Conservation (phyloP, 441 rosid species). For the Macaranga tanarius region DNA sequence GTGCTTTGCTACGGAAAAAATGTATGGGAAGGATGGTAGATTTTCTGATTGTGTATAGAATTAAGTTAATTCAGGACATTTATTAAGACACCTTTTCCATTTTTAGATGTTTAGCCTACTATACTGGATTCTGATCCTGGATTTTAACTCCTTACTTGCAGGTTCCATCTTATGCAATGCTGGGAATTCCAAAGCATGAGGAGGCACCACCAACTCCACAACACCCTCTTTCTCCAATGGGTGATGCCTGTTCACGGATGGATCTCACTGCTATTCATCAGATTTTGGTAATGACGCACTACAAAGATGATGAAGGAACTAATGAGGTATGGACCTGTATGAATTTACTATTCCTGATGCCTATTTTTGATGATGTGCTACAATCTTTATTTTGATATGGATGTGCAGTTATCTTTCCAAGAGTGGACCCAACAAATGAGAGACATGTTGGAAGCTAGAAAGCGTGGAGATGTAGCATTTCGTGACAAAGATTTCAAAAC, state of each 20-base stretch:
- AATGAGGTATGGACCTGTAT: slow-evolving; percentile 54
- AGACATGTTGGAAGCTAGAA: slow-evolving; percentile 86
- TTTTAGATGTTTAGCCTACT: not conserved
- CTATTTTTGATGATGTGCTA: slow-evolving; percentile 11
- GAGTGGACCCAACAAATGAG: slow-evolving; percentile 96
- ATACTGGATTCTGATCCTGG: slow-evolving; percentile 11
- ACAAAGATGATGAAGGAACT: slow-evolving; percentile 87
- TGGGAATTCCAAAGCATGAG: slow-evolving; percentile 79
- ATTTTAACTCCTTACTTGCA: slow-evolving; percentile 34
- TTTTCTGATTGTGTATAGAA: not conserved
- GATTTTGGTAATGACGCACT: slow-evolving; percentile 72
- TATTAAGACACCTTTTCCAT: slow-evolving; percentile 2
- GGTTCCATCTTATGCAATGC: slow-evolving; percentile 75
- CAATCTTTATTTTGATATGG: slow-evolving; percentile 16
- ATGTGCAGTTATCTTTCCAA: slow-evolving; percentile 77
- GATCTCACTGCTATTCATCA: slow-evolving; percentile 93
- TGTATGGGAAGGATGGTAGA: not conserved
- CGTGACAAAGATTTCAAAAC: slow-evolving; percentile 75
- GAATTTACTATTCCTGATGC: slow-evolving; percentile 2
- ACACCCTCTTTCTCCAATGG: slow-evolving; percentile 80
- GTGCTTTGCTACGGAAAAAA: not conserved
- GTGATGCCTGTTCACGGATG: slow-evolving; percentile 80
- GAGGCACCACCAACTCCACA: slow-evolving; percentile 80
- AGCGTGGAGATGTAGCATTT: slow-evolving; percentile 81
- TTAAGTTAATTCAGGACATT: slow-evolving; percentile 6